These are phyloP conservation scores for Pleoardoris graminearum DNA, from an alignment of 2,329 filamentous ascomycete genomes.

Conservation along the genomic window DNA sequence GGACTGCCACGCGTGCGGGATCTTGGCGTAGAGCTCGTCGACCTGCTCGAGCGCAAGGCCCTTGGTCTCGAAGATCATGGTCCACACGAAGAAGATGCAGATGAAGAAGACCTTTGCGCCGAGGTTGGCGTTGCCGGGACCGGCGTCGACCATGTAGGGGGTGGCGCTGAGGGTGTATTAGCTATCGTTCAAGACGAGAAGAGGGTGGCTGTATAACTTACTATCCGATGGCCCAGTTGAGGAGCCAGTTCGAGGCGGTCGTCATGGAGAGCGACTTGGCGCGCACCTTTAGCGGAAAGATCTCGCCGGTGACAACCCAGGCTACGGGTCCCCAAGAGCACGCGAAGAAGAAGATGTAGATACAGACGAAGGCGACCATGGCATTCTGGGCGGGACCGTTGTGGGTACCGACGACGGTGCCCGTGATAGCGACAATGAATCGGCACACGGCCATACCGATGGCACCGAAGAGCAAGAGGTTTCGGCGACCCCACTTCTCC, in stretches of 20 bases:
- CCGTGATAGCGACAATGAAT: conserved; percentile 48
- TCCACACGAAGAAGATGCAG: conserved; percentile 69
- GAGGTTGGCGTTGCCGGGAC: conserved; percentile 66
- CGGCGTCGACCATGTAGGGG: conserved; percentile 69
- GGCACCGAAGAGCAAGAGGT: conserved; percentile 73
- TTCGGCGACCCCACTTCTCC: conserved; percentile 76
- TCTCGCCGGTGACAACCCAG: conserved; percentile 60
- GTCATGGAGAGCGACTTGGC: conserved; percentile 56
- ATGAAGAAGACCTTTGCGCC: conserved; percentile 60
- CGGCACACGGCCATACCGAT: conserved; percentile 65
- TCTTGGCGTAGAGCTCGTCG: conserved; percentile 76
- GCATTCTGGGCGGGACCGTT: conserved; percentile 46
- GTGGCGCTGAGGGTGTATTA: conserved; percentile 48
- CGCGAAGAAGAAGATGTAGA: conserved; percentile 82
- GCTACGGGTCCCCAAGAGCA: conserved; percentile 76
- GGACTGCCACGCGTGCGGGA: conserved; percentile 72
- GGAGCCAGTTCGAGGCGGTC: conserved; percentile 60
- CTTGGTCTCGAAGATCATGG: conserved; percentile 76
- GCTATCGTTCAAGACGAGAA: neutral
- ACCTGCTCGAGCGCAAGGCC: conserved; percentile 79
- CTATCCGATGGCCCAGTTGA: conserved; percentile 54
- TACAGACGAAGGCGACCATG: conserved; percentile 55
- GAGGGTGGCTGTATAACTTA: conserved; percentile 9
- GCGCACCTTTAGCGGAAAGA: conserved; percentile 53
- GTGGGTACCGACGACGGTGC: conserved; percentile 42